Conservation (phyloP, 2,329 filamentous ascomycete genomes). For the Pseudogymnoascus sp. region DNA sequence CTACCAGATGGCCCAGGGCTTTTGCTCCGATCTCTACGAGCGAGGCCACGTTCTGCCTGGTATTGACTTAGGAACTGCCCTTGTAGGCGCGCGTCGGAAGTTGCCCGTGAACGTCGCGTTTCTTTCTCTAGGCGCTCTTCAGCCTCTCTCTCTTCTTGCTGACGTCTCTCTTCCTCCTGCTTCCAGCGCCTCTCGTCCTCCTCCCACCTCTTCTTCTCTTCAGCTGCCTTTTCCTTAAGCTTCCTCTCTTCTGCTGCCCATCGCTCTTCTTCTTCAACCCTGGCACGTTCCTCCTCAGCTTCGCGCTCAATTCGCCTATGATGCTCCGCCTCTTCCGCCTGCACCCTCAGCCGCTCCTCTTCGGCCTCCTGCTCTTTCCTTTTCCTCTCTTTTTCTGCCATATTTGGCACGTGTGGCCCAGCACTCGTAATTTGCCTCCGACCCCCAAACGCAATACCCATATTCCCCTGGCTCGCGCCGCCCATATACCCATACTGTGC, state of each 20-base stretch:
- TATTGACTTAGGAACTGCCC: constrained; percentile 86
- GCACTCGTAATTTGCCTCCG: constrained; percentile 86
- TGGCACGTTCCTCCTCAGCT: constrained; percentile 54
- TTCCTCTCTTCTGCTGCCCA: constrained; percentile 60
- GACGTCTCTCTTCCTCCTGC: constrained; percentile 63
- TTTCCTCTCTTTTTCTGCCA: constrained; percentile 74
- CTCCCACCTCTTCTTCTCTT: constrained; percentile 67
- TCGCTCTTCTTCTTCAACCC: constrained; percentile 53
- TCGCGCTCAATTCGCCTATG: constrained; percentile 39
- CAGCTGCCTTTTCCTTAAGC: constrained; percentile 51
- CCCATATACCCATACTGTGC: constrained; percentile 98
- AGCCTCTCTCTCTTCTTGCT: constrained; percentile 64
- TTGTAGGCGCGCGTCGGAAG: constrained; percentile 60
- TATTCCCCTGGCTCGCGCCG: constrained; percentile 89
- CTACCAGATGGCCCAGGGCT: constrained; percentile 46
- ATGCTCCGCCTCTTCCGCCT: constrained; percentile 45
- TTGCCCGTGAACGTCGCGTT: constrained; percentile 49
- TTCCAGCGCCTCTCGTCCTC: constrained; percentile 72
- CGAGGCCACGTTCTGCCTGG: constrained; percentile 56
- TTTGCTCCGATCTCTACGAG: constrained; percentile 30
- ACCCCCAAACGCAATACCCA: constrained; percentile 86
- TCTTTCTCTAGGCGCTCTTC: constrained; percentile 61
- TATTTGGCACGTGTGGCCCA: constrained; percentile 66
- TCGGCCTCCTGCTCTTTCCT: constrained; percentile 49
- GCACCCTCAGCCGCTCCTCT: constrained; percentile 49